Percentiles rank a stretch among this genome's conserved stretches.
These are phyloP conservation scores for Mixia osmundae DNA, from an alignment of 1,284 basidiomycete genomes.

Conservation along the genomic window DNA sequence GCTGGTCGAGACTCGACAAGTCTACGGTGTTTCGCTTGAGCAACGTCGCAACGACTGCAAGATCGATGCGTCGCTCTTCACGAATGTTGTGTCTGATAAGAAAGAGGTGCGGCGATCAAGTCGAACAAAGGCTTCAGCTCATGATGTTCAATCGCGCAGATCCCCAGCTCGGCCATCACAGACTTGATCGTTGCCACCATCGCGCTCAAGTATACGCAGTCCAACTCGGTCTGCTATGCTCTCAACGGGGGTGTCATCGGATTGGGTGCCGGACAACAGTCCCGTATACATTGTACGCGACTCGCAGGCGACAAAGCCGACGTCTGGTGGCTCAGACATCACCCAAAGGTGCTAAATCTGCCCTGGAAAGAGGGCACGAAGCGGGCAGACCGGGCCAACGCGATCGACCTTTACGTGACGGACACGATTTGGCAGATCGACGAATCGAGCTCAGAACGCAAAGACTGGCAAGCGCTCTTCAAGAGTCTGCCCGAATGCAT, in stretches of 20 bases:
- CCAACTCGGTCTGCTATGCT: constrained; percentile 94
- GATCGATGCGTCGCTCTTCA: constrained; percentile 59
- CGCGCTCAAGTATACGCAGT: constrained; percentile 95
- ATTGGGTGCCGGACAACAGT: constrained; percentile 92
- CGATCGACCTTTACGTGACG: constrained; percentile 87
- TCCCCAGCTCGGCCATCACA: constrained; percentile 45
- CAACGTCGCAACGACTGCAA: constrained; percentile 80
- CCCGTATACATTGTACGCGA: constrained; percentile 95
- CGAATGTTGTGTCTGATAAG: constrained; percentile 68
- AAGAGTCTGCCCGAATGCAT: constrained; percentile 45
- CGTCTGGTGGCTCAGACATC: constrained; percentile 96
- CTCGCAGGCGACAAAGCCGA: constrained; percentile 96
- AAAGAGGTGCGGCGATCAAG: constrained; percentile 36
- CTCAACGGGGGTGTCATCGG: constrained; percentile 82
- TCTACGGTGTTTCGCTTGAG: constrained; percentile 77
- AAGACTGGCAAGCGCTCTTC: constrained; percentile 78
- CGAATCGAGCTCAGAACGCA: constrained; percentile 44
- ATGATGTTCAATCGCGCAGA: constrained; percentile 25
- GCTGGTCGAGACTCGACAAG: constrained; percentile 72
- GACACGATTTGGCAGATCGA: constrained; percentile 54
- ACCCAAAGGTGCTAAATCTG: constrained; percentile 67
- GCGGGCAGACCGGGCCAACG: constrained; percentile 93
- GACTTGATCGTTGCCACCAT: constrained; percentile 88
- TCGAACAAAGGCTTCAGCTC: background rate
- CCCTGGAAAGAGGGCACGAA: constrained; percentile 96